Conservation (phyloP, 352 stramenopile species). For the Pythium angustatum region DNA sequence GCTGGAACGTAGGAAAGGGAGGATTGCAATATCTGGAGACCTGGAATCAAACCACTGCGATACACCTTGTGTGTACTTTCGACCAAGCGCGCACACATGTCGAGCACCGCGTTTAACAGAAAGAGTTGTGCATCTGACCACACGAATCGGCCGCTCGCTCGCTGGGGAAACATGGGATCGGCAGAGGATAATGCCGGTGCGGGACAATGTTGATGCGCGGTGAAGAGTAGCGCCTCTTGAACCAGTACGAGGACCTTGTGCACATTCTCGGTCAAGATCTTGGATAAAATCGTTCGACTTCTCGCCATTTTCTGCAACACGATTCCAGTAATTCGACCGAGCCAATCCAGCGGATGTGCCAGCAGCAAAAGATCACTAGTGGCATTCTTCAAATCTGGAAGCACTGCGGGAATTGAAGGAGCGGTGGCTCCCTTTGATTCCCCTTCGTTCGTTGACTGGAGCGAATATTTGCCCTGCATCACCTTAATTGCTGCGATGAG, state of each 20-base stretch:
- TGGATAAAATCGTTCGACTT: constrained; percentile 73
- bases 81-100: constrained; percentile 70
- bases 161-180: background rate
- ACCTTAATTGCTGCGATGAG: constrained; percentile 61
- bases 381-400: constrained; percentile 11
- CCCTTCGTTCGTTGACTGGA: background rate
- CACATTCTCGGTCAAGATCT: constrained; percentile 74
- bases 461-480: constrained; percentile 65
- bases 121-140: constrained; percentile 73
- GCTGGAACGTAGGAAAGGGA: constrained; percentile 49
- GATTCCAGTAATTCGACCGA: constrained; percentile 59
- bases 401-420: constrained; percentile 23
- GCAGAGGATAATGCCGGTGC: background rate
- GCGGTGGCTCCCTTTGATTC: background rate
- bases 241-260: constrained; percentile 71
- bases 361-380: constrained; percentile 23
- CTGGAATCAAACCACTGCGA: constrained; percentile 63
- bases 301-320: constrained; percentile 79
- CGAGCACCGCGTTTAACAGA: constrained; percentile 68
- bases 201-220: constrained; percentile 30
- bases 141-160: constrained; percentile 23
- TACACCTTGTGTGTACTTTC: constrained; percentile 82
- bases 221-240: constrained; percentile 58
- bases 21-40: constrained; percentile 65
- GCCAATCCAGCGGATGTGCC: constrained; percentile 59